Percentiles rank a stretch among this genome's conserved stretches.
Conservation (phyloP, 495 filamentous ascomycete species). For the Aspergillus coremiiformis region DNA sequence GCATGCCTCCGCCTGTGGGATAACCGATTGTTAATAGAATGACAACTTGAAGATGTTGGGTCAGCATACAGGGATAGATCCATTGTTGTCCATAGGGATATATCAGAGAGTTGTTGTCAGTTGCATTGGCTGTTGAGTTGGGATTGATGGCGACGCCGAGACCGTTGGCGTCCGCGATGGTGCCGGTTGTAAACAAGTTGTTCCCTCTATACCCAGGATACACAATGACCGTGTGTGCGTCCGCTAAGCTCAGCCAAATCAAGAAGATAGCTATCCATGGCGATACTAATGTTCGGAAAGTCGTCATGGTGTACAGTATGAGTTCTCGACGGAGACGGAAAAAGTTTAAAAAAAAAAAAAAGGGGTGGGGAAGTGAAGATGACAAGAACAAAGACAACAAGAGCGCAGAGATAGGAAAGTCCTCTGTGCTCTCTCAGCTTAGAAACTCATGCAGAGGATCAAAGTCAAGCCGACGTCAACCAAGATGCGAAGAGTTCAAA, state of each 20-base stretch:
- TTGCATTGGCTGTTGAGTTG: slow-evolving; percentile 4
- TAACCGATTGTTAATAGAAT: slow-evolving; percentile 1
- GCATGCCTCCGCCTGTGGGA: slow-evolving; percentile 73
- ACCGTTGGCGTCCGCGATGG: slow-evolving; percentile 36
- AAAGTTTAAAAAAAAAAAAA: slow-evolving; percentile 1
- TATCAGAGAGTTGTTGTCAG: slow-evolving; percentile 32
- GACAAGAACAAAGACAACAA: not conserved
- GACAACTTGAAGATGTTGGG: not conserved
- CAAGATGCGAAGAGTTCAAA: not conserved
- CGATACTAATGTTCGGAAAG: slow-evolving; percentile 33
- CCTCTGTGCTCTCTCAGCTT: not conserved
- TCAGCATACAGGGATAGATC: slow-evolving; percentile 86
- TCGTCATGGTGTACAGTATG: slow-evolving; percentile 18
- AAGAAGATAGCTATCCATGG: slow-evolving; percentile 44
- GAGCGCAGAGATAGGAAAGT: slow-evolving; percentile 10
- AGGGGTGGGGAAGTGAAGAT: too few species aligned
- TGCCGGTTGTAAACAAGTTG: slow-evolving; percentile 74
- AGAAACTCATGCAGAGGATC: not conserved
- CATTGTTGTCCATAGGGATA: slow-evolving; percentile 96
- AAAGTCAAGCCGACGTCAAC: not conserved
- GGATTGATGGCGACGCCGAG: slow-evolving; percentile 34
- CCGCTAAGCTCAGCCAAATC: slow-evolving; percentile 43
- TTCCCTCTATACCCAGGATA: slow-evolving; percentile 95
- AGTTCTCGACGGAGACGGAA: not conserved
- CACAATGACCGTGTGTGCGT: slow-evolving; percentile 81